Evolutionary conservation across 331 rosid species (phyloP), one percentile per base, ranked within the genome.

Genomic region (Malus hybrid): DNA sequence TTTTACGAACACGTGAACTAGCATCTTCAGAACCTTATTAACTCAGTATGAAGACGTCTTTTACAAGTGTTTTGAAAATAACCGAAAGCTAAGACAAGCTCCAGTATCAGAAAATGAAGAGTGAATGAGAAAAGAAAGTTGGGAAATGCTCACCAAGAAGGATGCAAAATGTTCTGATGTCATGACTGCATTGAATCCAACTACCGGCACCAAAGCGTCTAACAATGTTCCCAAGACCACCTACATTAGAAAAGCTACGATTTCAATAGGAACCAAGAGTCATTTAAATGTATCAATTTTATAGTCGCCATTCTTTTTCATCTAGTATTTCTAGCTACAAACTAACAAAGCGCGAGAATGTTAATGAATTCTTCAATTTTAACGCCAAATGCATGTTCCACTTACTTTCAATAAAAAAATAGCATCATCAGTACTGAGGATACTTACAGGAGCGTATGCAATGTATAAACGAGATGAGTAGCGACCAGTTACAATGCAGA

Each of bases 141-240:
- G 12, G 6, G 59, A 61, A 70, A 62, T 68, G 80, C 96, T 86
- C 79, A 92, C 99, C 93, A 94, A 86, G 81, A 94, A 94, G 63
- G 99, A 94, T 29, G 96, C 97, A 85, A 94, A 94, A 83, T 94
- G 97, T 80, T 94, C 99, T 27, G 99, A 94, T 72, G 99, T 94
- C 93, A 94, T 83, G 60, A 94, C 95, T 32, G 99, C 99, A 79
- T 94, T 94, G 67, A 94, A 94, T 75, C 99, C 99, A 78, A 94
- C 99, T 24, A 94, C 99, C 15, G 99, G 99, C 48, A 94, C 99
- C 84, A 94, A 80, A 11, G 99, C 67, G 65, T 97, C 99, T 85
- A 94, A 80, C 60, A 92, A 76, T 22, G 99, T 94, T 77, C 99
- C 99, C 77, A 94, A 71, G 65, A 94, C 85, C 79, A 94, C 90